These are phyloP conservation scores for Aspergillus versicolor DNA, from an alignment of 2,329 filamentous ascomycete genomes.

Conservation along the genomic window DNA sequence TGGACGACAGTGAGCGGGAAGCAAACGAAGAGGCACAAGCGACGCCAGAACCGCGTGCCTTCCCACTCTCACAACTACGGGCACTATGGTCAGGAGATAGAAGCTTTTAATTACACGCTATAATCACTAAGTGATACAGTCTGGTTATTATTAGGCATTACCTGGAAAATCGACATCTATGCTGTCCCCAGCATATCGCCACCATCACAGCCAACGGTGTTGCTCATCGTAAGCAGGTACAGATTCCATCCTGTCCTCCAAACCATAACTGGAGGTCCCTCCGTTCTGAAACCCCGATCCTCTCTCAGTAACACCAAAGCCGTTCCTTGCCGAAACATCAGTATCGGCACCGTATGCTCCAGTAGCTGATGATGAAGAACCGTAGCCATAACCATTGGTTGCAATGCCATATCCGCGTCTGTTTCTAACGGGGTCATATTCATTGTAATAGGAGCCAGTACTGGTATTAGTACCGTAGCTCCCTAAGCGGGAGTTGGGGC, in stretches of 20 bases:
- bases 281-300: background rate
- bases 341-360: background rate
- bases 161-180: too few species aligned
- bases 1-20: background rate
- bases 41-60: too few species aligned
- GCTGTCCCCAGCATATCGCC: too few species aligned
- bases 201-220: slow-evolving; percentile 14
- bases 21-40: too few species aligned
- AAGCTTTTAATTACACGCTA: too few species aligned
- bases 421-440: background rate
- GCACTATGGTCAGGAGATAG: too few species aligned
- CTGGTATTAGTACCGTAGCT: slow-evolving; percentile 3
- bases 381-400: slow-evolving; percentile 1
- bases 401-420: slow-evolving; percentile 1
- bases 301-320: slow-evolving; percentile 7
- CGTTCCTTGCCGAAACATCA: background rate
- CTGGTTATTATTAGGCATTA: too few species aligned
- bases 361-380: background rate
- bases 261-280: slow-evolving; percentile 7
- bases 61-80: too few species aligned
- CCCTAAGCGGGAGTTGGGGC: slow-evolving; percentile 28
- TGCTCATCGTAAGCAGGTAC: slow-evolving; percentile 12
- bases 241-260: slow-evolving; percentile 12
- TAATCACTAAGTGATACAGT: too few species aligned
- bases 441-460: background rate